Evolutionary conservation across 2,329 filamentous ascomycete genomes (phyloP).

Genomic region (Hirsutella minnesotensis): DNA sequence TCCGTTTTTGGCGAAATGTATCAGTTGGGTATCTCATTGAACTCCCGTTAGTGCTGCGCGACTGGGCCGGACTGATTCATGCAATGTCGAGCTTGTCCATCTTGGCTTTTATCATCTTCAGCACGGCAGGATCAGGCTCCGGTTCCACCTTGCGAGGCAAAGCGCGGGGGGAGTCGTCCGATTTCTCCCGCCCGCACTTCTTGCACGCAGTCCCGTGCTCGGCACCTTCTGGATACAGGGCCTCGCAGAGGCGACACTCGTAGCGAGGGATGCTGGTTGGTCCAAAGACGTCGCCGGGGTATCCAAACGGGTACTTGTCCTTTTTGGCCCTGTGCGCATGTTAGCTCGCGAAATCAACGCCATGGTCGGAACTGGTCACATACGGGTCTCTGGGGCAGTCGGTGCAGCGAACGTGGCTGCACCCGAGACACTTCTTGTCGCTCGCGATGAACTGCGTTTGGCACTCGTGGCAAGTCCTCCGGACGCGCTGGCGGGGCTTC

Average conservation of each 20-base stretch:
- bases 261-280: slow-evolving; percentile 38
- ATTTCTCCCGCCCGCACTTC: slow-evolving; percentile 49
- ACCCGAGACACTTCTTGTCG: slow-evolving; percentile 53
- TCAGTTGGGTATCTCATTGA: no score
- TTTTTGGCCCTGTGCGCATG: slow-evolving; percentile 47
- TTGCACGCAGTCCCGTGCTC: slow-evolving; percentile 42
- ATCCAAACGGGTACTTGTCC: slow-evolving; percentile 57
- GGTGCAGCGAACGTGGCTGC: slow-evolving; percentile 63
- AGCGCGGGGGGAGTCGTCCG: slow-evolving; percentile 44
- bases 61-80: slow-evolving; percentile 5
- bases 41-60: no score
- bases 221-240: slow-evolving; percentile 39
- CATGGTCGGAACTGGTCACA: slow-evolving; percentile 22
- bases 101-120: slow-evolving; percentile 45
- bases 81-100: slow-evolving; percentile 31
- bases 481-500: slow-evolving; percentile 59
- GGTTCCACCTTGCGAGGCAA: slow-evolving; percentile 49
- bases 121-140: slow-evolving; percentile 47
- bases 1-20: no score
- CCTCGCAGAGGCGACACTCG: slow-evolving; percentile 51
- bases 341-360: slow-evolving; percentile 1
- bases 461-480: slow-evolving; percentile 69
- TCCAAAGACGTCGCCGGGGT: slow-evolving; percentile 53
- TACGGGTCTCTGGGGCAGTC: slow-evolving; percentile 73
- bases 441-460: slow-evolving; percentile 45